Evolutionary conservation across 371 early-diverging fungal species (phyloP).

Genomic region (Mortierella sp.): DNA sequence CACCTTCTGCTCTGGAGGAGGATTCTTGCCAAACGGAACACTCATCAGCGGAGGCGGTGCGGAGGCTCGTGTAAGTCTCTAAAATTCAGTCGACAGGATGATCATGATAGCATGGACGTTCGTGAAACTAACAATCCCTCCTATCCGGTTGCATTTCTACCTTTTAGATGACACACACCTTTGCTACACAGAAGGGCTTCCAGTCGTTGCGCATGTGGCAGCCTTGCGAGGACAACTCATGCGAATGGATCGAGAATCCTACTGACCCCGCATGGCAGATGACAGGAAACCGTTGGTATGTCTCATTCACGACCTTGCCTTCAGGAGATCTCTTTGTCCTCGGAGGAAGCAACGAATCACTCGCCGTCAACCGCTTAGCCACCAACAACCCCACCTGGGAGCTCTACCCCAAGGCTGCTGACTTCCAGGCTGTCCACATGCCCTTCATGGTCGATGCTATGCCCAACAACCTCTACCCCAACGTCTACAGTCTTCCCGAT

Average conservation of each 20-base stretch:
- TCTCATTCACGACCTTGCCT: conserved; percentile 71
- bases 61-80: conserved; percentile 49
- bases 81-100: neutral
- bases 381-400: conserved; percentile 66
- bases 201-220: conserved; percentile 67
- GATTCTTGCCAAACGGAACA: conserved; percentile 70
- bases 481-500: conserved; percentile 69
- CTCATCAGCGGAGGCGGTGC: conserved; percentile 74
- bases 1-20: conserved; percentile 76
- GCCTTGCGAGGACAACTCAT: conserved; percentile 66
- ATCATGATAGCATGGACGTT: too few relatives aligned
- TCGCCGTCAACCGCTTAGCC: conserved; percentile 64
- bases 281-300: conserved; percentile 70
- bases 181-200: conserved; percentile 30
- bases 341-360: conserved; percentile 67
- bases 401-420: conserved; percentile 41
- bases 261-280: conserved; percentile 44
- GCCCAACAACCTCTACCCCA: conserved; percentile 62
- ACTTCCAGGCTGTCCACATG: conserved; percentile 41
- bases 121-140: neutral
- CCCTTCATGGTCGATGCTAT: conserved; percentile 54
- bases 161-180: conserved; percentile 24
- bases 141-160: neutral
- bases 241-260: conserved; percentile 61
- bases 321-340: conserved; percentile 70